These are phyloP conservation scores for Prunus davidiana DNA, from an alignment of 306 rosid genomes.

Conservation along the genomic window DNA sequence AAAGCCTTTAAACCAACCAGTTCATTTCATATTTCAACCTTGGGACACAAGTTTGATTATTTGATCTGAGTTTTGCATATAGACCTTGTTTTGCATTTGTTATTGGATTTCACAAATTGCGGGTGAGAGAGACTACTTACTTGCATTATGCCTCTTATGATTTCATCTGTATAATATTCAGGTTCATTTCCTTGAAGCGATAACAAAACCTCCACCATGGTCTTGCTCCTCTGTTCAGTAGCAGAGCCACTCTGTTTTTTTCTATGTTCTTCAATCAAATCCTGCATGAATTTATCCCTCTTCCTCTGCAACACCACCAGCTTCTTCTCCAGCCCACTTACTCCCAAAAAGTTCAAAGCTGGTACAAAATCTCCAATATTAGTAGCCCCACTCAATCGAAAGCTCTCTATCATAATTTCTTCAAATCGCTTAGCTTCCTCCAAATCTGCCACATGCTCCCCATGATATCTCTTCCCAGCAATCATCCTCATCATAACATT, in stretches of 20 bases:
- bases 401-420: constrained; percentile 12
- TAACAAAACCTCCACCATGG: constrained; percentile 23
- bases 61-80: too few species aligned
- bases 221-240: not conserved
- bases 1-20: not conserved
- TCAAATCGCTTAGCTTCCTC: constrained; percentile 24
- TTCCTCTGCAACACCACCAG: constrained; percentile 13
- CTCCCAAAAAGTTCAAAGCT: not conserved
- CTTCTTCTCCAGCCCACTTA: constrained; percentile 15
- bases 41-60: too few species aligned
- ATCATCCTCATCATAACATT: constrained; percentile 40
- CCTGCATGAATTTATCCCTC: constrained; percentile 20
- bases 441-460: constrained; percentile 10
- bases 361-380: constrained; percentile 19
- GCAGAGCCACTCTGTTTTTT: not conserved
- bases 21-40: not conserved
- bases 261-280: constrained; percentile 19
- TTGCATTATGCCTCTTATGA: constrained; percentile 26
- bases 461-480: constrained; percentile 38
- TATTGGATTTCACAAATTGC: not conserved
- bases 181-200: constrained; percentile 27
- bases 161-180: constrained; percentile 27
- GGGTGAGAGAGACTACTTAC: constrained; percentile 6
- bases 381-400: not conserved
- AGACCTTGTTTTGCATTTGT: not conserved